phyloP scores from a whole-genome alignment of 2,329 filamentous ascomycete species.

The Uncinocarpus reesii region DNA sequence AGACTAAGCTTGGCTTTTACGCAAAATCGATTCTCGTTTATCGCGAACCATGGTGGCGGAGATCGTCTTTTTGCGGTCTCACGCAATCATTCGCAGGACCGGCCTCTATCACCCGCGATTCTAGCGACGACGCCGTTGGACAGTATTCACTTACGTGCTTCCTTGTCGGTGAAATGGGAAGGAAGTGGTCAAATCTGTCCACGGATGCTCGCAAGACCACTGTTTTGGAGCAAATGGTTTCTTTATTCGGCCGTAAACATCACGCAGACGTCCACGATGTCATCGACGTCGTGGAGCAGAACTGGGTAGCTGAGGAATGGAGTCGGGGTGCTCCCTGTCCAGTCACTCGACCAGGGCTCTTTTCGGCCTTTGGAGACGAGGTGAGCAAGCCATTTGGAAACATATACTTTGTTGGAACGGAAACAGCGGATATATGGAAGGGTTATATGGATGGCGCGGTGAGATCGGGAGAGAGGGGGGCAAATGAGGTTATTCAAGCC shows the following conservation, averaged over 20 bases:
- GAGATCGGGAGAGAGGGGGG: slow-evolving; percentile 41
- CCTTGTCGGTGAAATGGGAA: slow-evolving; percentile 29
- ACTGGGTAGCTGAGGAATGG: slow-evolving; percentile 33
- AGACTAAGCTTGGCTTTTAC: slow-evolving; percentile 29
- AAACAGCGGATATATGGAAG: slow-evolving; percentile 44
- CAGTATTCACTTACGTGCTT: slow-evolving; percentile 34
- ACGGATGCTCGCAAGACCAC: slow-evolving; percentile 19
- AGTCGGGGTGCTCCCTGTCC: slow-evolving; percentile 32
- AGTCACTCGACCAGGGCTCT: slow-evolving; percentile 28
- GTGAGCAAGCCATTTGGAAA: slow-evolving; percentile 30
- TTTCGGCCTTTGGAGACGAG: slow-evolving; percentile 23
- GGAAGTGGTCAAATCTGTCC: slow-evolving; percentile 27
- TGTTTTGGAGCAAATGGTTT: slow-evolving; percentile 26
- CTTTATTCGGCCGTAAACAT: slow-evolving; percentile 22
- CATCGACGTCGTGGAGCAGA: slow-evolving; percentile 22
- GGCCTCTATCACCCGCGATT: slow-evolving; percentile 33
- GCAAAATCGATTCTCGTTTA: slow-evolving; percentile 38
- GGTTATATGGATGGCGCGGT: slow-evolving; percentile 52
- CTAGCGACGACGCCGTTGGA: slow-evolving; percentile 22
- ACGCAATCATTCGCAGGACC: slow-evolving; percentile 32
- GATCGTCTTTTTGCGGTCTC: slow-evolving; percentile 30
- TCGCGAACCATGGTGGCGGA: slow-evolving; percentile 20
- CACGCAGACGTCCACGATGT: slow-evolving; percentile 14
- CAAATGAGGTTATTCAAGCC: slow-evolving; percentile 33
- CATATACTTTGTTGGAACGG: slow-evolving; percentile 47